Percentiles rank a stretch among this genome's conserved stretches.
Evolutionary conservation across 441 rosid species (phyloP).

Genomic region (Eruca vesicaria): DNA sequence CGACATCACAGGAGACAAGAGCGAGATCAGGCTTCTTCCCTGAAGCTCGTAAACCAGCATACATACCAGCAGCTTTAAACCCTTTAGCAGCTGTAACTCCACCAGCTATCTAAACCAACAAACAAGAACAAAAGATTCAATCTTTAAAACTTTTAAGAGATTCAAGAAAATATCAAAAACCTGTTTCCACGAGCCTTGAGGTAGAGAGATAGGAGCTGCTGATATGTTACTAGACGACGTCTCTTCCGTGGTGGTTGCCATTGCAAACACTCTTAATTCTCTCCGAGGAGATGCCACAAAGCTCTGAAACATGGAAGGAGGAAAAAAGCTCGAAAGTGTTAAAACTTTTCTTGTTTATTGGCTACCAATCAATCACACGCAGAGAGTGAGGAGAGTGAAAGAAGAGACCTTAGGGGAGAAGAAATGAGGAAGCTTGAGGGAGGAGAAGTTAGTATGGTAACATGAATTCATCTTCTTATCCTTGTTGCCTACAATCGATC

Average conservation of each 20-base stretch:
- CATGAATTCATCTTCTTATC: slow-evolving; percentile 40
- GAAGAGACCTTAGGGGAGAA: slow-evolving; percentile 45
- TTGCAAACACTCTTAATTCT: slow-evolving; percentile 34
- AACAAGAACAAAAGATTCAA: slow-evolving; percentile 3
- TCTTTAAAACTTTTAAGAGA: neutral
- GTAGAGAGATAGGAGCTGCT: slow-evolving; percentile 82
- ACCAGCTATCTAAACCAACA: slow-evolving; percentile 61
- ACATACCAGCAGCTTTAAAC: slow-evolving; percentile 84
- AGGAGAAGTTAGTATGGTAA: slow-evolving; percentile 31
- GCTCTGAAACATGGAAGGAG: slow-evolving; percentile 7
- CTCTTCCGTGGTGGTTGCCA: slow-evolving; percentile 45
- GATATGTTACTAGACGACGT: slow-evolving; percentile 60
- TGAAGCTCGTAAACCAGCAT: slow-evolving; percentile 80
- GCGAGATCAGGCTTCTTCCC: slow-evolving; percentile 94
- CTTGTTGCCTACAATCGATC: neutral
- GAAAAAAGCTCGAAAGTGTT: neutral
- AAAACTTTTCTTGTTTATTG: neutral
- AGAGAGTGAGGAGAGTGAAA: neutral
- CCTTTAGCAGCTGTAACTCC: slow-evolving; percentile 96
- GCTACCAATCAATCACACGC: neutral
- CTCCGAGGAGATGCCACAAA: slow-evolving; percentile 33
- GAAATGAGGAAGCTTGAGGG: slow-evolving; percentile 43
- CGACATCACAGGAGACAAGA: slow-evolving; percentile 82
- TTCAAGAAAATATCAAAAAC: slow-evolving; percentile 29
- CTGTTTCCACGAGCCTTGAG: slow-evolving; percentile 43